Evolutionary conservation across 1,284 basidiomycete species (phyloP).

Genomic region (Fistulinella cinereoalba): DNA sequence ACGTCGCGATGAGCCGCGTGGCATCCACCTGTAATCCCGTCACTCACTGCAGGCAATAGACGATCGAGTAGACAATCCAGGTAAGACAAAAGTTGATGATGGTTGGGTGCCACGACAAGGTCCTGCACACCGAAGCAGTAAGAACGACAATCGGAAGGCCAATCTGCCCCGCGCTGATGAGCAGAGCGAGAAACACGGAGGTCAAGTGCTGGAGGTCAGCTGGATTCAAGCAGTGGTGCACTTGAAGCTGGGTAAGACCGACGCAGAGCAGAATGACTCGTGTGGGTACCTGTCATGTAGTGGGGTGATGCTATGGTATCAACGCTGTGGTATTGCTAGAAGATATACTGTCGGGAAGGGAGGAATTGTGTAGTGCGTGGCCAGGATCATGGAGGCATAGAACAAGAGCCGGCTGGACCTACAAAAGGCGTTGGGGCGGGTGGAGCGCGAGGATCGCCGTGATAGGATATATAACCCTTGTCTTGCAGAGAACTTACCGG

Average conservation of each 20-base stretch:
- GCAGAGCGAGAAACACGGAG: constrained; percentile 43
- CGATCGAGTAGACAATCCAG: constrained; percentile 54
- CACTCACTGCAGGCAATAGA: constrained; percentile 50
- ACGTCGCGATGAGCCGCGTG: constrained; percentile 1
- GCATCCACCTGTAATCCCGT: not conserved
- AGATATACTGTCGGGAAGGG: too few relatives aligned
- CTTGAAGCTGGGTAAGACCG: constrained; percentile 1
- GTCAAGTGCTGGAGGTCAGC: constrained; percentile 23
- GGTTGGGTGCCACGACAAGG: constrained; percentile 42
- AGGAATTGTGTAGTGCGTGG: not conserved
- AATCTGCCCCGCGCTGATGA: constrained; percentile 48
- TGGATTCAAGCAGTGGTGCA: constrained; percentile 5
- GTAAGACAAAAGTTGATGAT: constrained; percentile 53
- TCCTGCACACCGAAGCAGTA: constrained; percentile 45
- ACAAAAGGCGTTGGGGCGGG: constrained; percentile 5
- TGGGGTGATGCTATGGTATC: too few relatives aligned
- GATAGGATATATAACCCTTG: constrained; percentile 29
- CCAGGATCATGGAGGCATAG: constrained; percentile 10
- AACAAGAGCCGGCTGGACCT: constrained; percentile 3
- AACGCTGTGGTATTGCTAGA: too few relatives aligned
- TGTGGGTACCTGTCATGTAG: constrained; percentile 19
- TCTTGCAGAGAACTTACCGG: constrained; percentile 5
- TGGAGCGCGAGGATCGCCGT: constrained; percentile 9
- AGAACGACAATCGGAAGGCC: constrained; percentile 47
- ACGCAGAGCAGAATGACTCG: not conserved